phyloP scores from a whole-genome alignment of 2,329 filamentous ascomycete genomes.

The Ploettnerulaceae sp. region DNA sequence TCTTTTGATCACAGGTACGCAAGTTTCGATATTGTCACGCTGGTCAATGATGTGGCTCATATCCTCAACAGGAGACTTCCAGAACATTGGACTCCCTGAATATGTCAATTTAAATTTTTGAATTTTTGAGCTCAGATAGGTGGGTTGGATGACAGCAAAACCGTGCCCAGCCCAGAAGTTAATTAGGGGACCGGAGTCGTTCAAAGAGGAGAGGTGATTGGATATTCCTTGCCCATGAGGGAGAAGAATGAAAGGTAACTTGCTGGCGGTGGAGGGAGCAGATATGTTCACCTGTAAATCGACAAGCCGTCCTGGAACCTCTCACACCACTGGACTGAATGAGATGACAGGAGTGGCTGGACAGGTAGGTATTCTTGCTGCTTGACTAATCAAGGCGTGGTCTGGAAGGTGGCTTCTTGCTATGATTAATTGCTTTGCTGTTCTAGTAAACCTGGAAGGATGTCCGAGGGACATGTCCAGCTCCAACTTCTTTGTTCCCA shows the following conservation, averaged over 20 bases:
- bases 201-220: conserved; percentile 38
- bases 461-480: not conserved
- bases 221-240: conserved; percentile 39
- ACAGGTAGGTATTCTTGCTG: conserved; percentile 39
- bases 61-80: conserved; percentile 35
- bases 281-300: conserved; percentile 36
- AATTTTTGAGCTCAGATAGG: conserved; percentile 37
- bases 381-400: conserved; percentile 30
- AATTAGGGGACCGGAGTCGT: conserved; percentile 40
- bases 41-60: conserved; percentile 37
- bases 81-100: conserved; percentile 27
- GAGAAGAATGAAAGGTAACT: conserved; percentile 39
- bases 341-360: conserved; percentile 33
- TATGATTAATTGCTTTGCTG: not conserved
- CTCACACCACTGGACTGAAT: conserved; percentile 20
- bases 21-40: conserved; percentile 36
- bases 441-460: not conserved
- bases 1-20: conserved; percentile 33
- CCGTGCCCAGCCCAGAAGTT: conserved; percentile 41
- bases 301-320: conserved; percentile 24
- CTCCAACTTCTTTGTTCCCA: not conserved
- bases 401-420: not conserved
- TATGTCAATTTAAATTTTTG: conserved; percentile 24
- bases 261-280: conserved; percentile 30
- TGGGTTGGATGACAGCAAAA: conserved; percentile 42